Evolutionary conservation across 257 asterid species (phyloP), one percentile per base, ranked within the genome.

Genomic region (Petrea volubilis): DNA sequence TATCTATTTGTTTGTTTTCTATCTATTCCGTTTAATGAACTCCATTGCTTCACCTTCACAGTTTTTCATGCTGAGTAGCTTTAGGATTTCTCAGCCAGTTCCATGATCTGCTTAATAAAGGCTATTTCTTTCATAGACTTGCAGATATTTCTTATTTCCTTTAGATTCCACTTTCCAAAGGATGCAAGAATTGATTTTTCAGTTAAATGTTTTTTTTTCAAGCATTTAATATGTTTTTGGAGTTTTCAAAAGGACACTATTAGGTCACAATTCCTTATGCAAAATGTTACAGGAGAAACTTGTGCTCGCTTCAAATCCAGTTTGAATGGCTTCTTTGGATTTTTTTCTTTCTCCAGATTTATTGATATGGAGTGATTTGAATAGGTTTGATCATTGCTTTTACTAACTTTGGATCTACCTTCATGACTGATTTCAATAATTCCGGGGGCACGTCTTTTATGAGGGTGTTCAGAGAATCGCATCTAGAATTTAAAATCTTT

Each of bases 21-120:
- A 15, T 49, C 29, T 15, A 46, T 23, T 34, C 49, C 23, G 46
- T 51, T 49, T 24, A 13, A 50, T 61, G 49, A 44, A 25, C 49
- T 51, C 68, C 52, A 34, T n/a, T n/a, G 57, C 12, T 46, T 52
- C 33, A 10, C 27, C 50, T 61, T 40, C 64, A 7, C 17, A 23
- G 17, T 49, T 14, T 73, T 23, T 21, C 36, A 7, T 52, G 53
- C 56, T 41, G 57, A 63, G 52, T 50, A 68, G 74, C 27, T 52
- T 44, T 10, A 17, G 41, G 17, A 10, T 70, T 70, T 72, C 64
- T 64, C 28, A 33, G 51, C 28, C 70, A 44, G 5, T 67, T 59
- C 71, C 43, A 12, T 51, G 24, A 6, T 65, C 64, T 11, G 21
- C 8, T 65, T 28, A 49, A 41, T 58, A 58, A 58, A 34, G 43